Conservation (phyloP, 1,284 basidiomycete genomes). For the Volvariella volvacea region DNA sequence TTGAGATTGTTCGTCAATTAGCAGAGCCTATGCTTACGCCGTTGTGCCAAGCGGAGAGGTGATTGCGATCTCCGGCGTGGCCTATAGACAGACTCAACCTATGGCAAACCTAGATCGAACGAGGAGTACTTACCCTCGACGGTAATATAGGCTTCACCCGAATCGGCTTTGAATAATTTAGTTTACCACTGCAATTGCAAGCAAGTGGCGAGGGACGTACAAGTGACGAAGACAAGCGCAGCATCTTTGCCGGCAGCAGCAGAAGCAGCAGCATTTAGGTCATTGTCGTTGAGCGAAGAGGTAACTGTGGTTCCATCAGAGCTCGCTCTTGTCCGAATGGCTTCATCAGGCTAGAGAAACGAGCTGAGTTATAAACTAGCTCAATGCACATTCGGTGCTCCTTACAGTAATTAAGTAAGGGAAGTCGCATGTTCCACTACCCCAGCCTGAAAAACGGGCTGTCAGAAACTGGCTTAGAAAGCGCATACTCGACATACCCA, state of each 20-base stretch:
- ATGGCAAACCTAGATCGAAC: background rate
- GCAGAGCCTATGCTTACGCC: conserved; percentile 32
- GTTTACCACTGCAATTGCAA: too few species aligned
- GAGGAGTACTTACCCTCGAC: conserved; percentile 36
- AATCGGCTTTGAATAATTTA: conserved; percentile 23
- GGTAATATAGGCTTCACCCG: conserved; percentile 49
- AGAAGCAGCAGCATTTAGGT: conserved; percentile 34
- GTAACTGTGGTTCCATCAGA: conserved; percentile 32
- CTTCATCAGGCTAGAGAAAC: conserved; percentile 31
- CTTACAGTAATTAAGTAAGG: conserved; percentile 44
- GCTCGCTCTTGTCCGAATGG: conserved; percentile 34
- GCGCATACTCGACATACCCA: conserved; percentile 42
- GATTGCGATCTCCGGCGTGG: conserved; percentile 61
- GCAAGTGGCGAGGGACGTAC: too few species aligned
- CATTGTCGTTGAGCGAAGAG: conserved; percentile 48
- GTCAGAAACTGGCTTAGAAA: background rate
- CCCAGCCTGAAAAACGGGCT: conserved; percentile 27
- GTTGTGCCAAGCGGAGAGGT: conserved; percentile 62
- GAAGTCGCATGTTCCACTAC: conserved; percentile 41
- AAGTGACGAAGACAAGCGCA: conserved; percentile 53
- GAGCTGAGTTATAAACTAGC: background rate
- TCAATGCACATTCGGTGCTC: conserved; percentile 8
- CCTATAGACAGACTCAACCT: conserved; percentile 16
- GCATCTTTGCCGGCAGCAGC: conserved; percentile 40
- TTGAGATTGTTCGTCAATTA: background rate